Percentiles rank a stretch among this genome's conserved stretches.
Conservation (phyloP, 306 rosid genomes). For the Ceratonia siliqua region DNA sequence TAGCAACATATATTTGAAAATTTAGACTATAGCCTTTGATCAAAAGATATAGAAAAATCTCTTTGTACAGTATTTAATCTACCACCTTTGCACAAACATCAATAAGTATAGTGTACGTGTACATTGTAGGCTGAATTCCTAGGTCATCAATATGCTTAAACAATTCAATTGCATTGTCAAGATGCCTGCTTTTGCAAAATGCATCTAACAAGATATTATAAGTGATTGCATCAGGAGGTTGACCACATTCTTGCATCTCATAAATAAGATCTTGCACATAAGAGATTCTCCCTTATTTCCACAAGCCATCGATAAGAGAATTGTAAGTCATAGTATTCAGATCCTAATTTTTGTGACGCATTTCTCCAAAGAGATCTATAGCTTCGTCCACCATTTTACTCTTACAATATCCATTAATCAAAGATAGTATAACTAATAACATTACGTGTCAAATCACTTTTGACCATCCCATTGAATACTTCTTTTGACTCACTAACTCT, state of each 20-base stretch:
- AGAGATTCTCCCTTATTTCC: background rate
- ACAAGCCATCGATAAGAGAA: background rate
- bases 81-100: too few species aligned
- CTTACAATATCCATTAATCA: slow-evolving; percentile 1
- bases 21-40: background rate
- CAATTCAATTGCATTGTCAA: background rate
- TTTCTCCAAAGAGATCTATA: background rate
- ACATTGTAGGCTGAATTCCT: too few species aligned
- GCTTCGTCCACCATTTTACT: background rate
- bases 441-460: too few species aligned
- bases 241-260: background rate
- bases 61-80: background rate
- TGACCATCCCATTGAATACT: too few species aligned
- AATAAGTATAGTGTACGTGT: too few species aligned
- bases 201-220: background rate
- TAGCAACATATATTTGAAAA: background rate
- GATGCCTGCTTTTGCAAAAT: background rate
- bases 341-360: background rate
- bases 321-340: background rate
- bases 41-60: background rate
- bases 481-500: too few species aligned
- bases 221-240: background rate
- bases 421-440: background rate
- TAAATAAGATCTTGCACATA: background rate
- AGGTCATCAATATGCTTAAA: background rate